Base-by-base conservation (phyloP, 257 asterid genomes). In the Thymus quinquecostatus region DNA sequence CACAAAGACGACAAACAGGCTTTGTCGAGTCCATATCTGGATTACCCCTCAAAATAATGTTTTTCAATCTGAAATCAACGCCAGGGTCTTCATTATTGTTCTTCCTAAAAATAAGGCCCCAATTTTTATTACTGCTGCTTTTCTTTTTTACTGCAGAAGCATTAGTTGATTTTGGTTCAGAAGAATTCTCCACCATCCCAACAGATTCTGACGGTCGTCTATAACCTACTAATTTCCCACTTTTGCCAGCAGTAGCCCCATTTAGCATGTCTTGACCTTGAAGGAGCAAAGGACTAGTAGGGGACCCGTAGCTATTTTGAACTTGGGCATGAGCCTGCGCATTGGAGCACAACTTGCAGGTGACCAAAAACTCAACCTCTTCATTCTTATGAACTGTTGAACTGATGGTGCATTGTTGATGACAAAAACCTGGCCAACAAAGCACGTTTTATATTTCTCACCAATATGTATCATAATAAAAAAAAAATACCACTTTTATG, bases 61-160 rank as follows among this genome's bases (percentile, higher is more conserved):
- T 75, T 32, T 75, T 86, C 75, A 63, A 65, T 76, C 89, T 84
- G 79, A 90, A 92, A 36, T 85, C 91, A 10, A 12, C 43, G 57
- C 89, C 92, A 36, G 80, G 63, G 65, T 82, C 87, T 11, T 75
- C 81, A 49, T 45, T 49, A 54, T 66, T 75, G 64, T 77, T 83
- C 86, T 81, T 89, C 79, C 53, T 84, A 92, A 95, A 88, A 55
- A 84, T 85, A 75, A 92, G 80, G 69, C 98, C 98, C 96, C 88
- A 88, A 50, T 81, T 70, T 54, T 72, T 70, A 59, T 82, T 87
- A 33, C 75, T 82, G 73, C 78, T 78, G 49, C 41, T 38, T 81
- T 82, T 87, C 70, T 74, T 76, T 63, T 82, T 77, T 57, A 66
- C 66, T 63, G 77, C 80, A 43, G 88, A 74, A 60, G 66, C 71